These are phyloP conservation scores for Mycena rebaudengoi DNA, from an alignment of 768 basidiomycete species.

Conservation along the genomic window DNA sequence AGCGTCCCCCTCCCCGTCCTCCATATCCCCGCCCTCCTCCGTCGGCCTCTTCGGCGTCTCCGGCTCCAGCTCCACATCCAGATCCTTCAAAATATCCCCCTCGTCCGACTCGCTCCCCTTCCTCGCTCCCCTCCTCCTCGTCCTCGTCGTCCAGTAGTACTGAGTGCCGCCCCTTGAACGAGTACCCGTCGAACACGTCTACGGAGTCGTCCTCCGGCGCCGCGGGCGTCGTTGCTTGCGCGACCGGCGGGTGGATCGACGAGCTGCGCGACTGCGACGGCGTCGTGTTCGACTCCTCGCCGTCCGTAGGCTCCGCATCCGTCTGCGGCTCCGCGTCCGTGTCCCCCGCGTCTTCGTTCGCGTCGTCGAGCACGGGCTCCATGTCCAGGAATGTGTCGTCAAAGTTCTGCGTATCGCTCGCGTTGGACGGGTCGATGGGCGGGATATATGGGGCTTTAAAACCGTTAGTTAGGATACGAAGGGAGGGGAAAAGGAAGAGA, in stretches of 20 bases:
- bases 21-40: conserved; percentile 47
- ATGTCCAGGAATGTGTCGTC: conserved; percentile 97
- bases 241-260: conserved; percentile 57
- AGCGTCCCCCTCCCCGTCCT: conserved; percentile 37
- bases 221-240: conserved; percentile 4
- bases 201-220: conserved; percentile 58
- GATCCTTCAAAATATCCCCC: conserved; percentile 29
- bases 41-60: conserved; percentile 65
- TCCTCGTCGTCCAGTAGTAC: conserved; percentile 79
- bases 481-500: conserved; percentile 32
- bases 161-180: conserved; percentile 88
- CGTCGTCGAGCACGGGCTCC: conserved; percentile 89
- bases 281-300: conserved; percentile 80
- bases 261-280: conserved; percentile 84
- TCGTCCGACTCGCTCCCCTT: conserved; percentile 40
- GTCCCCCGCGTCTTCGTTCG: conserved; percentile 68
- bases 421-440: conserved; percentile 89
- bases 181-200: conserved; percentile 94
- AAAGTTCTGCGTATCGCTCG: conserved; percentile 97
- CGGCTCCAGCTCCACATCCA: conserved; percentile 61
- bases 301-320: conserved; percentile 76
- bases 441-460: conserved; percentile 88
- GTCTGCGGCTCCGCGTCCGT: conserved; percentile 77
- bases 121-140: conserved; percentile 58
- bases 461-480: conserved; percentile 7